A percentile compares a stretch with the other conserved stretches of the same genome.
phyloP scores from a whole-genome alignment of 2,329 filamentous ascomycete species.

The Ilyonectria sp. region DNA sequence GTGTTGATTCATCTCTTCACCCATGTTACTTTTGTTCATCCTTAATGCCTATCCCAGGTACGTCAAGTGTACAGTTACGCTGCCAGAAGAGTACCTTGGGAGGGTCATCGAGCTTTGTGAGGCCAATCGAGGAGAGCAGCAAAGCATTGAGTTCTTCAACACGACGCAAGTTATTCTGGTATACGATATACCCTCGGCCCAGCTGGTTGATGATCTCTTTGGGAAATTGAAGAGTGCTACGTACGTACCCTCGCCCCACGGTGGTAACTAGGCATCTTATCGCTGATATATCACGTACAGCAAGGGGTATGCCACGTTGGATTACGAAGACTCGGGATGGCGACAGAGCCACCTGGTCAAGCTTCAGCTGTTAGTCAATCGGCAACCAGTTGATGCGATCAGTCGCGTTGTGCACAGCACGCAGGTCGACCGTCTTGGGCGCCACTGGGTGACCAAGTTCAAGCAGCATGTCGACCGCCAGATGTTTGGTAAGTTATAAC shows the following conservation, averaged over 20 bases:
- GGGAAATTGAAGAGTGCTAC: conserved; percentile 94
- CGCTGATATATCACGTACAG: conserved; percentile 39
- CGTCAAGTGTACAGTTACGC: conserved; percentile 87
- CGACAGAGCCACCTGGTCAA: conserved; percentile 85
- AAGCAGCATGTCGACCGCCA: conserved; percentile 97
- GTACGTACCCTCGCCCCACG: conserved; percentile 44
- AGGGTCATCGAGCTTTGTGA: conserved; percentile 97
- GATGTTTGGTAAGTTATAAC: conserved; percentile 76
- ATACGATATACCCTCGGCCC: conserved; percentile 89
- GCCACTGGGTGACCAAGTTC: conserved; percentile 94
- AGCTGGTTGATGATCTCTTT: conserved; percentile 97
- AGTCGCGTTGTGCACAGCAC: conserved; percentile 89
- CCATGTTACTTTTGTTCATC: not conserved
- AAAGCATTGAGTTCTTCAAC: conserved; percentile 92
- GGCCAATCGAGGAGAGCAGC: conserved; percentile 87
- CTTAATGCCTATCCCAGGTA: conserved; percentile 60
- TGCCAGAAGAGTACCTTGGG: conserved; percentile 94
- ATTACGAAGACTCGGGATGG: conserved; percentile 97
- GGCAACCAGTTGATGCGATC: conserved; percentile 92
- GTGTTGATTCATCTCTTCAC: conserved; percentile 38
- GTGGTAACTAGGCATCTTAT: not conserved
- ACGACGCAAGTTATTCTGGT: conserved; percentile 93
- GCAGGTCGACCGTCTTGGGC: conserved; percentile 85
- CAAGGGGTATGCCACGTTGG: conserved; percentile 94
- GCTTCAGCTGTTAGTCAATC: conserved; percentile 94